Base-by-base conservation (phyloP, 495 filamentous ascomycete genomes). In the Penicillium crystallinum region DNA sequence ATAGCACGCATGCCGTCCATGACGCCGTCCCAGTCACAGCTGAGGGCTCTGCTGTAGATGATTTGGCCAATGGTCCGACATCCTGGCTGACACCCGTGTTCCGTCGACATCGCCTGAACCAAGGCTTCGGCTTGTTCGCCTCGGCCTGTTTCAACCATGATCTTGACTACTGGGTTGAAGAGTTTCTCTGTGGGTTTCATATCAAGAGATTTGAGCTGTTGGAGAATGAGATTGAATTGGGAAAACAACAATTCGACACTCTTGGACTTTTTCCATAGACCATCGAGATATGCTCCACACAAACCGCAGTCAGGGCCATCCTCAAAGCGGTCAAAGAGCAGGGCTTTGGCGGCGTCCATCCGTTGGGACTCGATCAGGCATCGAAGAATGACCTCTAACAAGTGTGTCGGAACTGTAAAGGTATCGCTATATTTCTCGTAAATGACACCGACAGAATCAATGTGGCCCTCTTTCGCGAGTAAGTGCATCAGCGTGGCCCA, bases 21-120 rank as follows among this genome's bases (percentile, higher is more conserved):
- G 15, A 77, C 74, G 4, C 60, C 65, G n/a, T 65, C 57, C 74
- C 74, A 77, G 51, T 77, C 66, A 31, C 68, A 71, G n/a, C 19
- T 21, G 17, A 72, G 53, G 25, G 74, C 74, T 52, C 61, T 63
- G 46, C 59, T 64, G 45, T 67, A 68, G 3, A 71, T 34, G 18
- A 77, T 53, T 36, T 75, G 53, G 7, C 74, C 74, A 29, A 68
- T 58, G 8, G 71, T 72, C 14, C 74, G 69, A 29, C 64, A 72
- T 34, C 59, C 65, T 44, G 65, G 68, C 2, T 67, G 56, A 21
- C 69, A 53, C 7, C 49, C 49, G 30, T 69, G 68, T 6, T 57
- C 62, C 3, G 33, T 49, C 6, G 46, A 42, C 74, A 77, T 77
- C 3, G 70, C 66, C 12, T 59, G 19, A 9, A 67, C 64, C 51